A percentile compares a stretch with the other conserved stretches of the same genome.
phyloP scores from a whole-genome alignment of 2,329 filamentous ascomycete species.

The Periconia sp. region DNA sequence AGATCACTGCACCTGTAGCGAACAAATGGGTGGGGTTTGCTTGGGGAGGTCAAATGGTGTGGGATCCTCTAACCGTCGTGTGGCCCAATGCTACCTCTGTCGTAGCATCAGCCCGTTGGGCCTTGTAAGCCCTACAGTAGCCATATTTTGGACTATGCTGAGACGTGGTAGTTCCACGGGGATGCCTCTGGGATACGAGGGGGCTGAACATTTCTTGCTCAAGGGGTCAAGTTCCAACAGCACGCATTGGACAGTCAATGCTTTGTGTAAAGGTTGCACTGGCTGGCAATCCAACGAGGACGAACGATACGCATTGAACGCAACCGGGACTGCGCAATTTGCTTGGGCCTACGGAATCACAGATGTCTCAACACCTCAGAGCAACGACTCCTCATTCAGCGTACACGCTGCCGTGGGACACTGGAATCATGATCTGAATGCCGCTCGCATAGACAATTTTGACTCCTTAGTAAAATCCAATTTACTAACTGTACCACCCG shows the following conservation, averaged over 20 bases:
- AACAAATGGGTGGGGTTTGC: constrained; percentile 33
- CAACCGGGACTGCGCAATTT: constrained; percentile 29
- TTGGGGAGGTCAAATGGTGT: constrained; percentile 38
- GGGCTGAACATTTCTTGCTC: constrained; percentile 28
- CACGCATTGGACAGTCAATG: constrained; percentile 37
- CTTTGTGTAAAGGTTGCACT: constrained; percentile 34
- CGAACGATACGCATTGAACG: constrained; percentile 25
- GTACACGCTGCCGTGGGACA: constrained; percentile 33
- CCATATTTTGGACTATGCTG: constrained; percentile 6
- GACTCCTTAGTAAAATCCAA: constrained; percentile 32
- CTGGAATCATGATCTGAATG: constrained; percentile 35
- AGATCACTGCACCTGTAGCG: constrained; percentile 27
- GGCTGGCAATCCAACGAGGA: constrained; percentile 33
- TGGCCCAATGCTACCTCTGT: constrained; percentile 32
- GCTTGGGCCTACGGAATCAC: constrained; percentile 34
- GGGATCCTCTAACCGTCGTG: constrained; percentile 35
- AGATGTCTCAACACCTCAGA: constrained; percentile 28
- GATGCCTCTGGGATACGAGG: constrained; percentile 30
- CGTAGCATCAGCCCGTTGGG: constrained; percentile 32
- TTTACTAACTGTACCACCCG: constrained; percentile 26
- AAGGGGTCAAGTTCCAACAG: constrained; percentile 33
- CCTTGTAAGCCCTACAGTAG: constrained; percentile 22
- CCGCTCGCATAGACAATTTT: constrained; percentile 34
- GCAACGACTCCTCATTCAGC: constrained; percentile 36
- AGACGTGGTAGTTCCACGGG: constrained; percentile 25